Evolutionary conservation across 208 protist species (phyloP).

Genomic region (Leishmania tropica): DNA sequence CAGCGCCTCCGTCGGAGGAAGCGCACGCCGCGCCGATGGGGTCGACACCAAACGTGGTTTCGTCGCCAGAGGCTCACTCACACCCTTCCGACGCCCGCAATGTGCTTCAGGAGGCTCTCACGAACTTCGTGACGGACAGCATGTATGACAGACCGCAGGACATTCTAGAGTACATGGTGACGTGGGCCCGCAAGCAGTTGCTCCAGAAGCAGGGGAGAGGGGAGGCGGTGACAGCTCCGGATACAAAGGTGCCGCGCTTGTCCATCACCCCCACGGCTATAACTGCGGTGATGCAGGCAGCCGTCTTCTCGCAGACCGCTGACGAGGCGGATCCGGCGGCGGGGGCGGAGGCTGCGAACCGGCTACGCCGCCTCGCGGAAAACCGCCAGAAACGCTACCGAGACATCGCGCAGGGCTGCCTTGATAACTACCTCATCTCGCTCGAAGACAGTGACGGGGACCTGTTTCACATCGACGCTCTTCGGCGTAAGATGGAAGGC

Average conservation of each 20-base stretch:
- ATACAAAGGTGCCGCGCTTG: not conserved
- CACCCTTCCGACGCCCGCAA: not conserved
- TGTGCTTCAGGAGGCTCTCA: constrained; percentile 16
- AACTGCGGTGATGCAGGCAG: not conserved
- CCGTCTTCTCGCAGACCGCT: constrained; percentile 2
- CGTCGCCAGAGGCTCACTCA: not conserved
- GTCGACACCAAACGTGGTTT: not conserved
- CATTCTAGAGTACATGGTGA: constrained; percentile 45
- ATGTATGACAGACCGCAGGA: constrained; percentile 42
- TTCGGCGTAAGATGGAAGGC: constrained; percentile 19
- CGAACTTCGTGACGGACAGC: constrained; percentile 30
- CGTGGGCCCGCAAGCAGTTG: constrained; percentile 41
- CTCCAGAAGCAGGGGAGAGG: not conserved
- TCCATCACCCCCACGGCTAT: not conserved
- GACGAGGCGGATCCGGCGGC: not conserved
- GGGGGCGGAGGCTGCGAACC: constrained; percentile 1
- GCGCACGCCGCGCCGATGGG: not conserved
- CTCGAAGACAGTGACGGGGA: constrained; percentile 56
- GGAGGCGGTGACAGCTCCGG: too few relatives aligned
- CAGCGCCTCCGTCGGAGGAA: not conserved
- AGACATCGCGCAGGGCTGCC: constrained; percentile 27
- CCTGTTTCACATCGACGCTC: constrained; percentile 25
- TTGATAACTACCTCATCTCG: constrained; percentile 45
- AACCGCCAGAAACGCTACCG: constrained; percentile 16
- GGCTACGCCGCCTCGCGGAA: not conserved